A percentile compares a stretch with the other conserved stretches of the same genome.
Evolutionary conservation across 1,284 basidiomycete genomes (phyloP).

Genomic region (Cryptococcus sp.): DNA sequence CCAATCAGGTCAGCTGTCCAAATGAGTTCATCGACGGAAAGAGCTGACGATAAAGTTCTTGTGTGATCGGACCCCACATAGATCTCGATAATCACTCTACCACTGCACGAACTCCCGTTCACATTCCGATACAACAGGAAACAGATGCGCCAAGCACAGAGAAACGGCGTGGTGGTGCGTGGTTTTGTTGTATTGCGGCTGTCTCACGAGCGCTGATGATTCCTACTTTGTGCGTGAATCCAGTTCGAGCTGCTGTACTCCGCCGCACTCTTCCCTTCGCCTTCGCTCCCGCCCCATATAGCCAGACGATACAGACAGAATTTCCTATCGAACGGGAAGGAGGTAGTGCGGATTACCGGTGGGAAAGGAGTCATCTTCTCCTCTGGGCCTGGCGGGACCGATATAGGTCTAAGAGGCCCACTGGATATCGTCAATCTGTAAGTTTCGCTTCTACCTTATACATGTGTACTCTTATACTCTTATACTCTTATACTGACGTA

Average conservation of each 20-base stretch:
- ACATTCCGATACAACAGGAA: constrained; percentile 47
- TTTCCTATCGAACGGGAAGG: constrained; percentile 50
- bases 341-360: constrained; percentile 49
- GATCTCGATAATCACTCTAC: constrained; percentile 52
- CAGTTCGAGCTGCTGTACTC: constrained; percentile 53
- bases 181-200: background rate
- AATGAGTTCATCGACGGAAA: background rate
- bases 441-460: constrained; percentile 8
- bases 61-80: constrained; percentile 8
- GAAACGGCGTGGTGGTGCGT: constrained; percentile 53
- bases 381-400: constrained; percentile 39
- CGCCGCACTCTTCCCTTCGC: constrained; percentile 43
- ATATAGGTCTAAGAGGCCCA: constrained; percentile 40
- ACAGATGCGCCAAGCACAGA: constrained; percentile 48
- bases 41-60: background rate
- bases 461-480: too few relatives aligned
- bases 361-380: constrained; percentile 51
- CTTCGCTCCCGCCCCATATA: constrained; percentile 29
- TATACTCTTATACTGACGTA: background rate
- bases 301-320: constrained; percentile 47
- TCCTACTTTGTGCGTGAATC: background rate
- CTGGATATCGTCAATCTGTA: constrained; percentile 51
- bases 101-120: constrained; percentile 48
- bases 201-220: constrained; percentile 2
- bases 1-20: constrained; percentile 47